phyloP scores from a whole-genome alignment of 768 basidiomycete species.

The Cystofilobasidium ferigula region DNA sequence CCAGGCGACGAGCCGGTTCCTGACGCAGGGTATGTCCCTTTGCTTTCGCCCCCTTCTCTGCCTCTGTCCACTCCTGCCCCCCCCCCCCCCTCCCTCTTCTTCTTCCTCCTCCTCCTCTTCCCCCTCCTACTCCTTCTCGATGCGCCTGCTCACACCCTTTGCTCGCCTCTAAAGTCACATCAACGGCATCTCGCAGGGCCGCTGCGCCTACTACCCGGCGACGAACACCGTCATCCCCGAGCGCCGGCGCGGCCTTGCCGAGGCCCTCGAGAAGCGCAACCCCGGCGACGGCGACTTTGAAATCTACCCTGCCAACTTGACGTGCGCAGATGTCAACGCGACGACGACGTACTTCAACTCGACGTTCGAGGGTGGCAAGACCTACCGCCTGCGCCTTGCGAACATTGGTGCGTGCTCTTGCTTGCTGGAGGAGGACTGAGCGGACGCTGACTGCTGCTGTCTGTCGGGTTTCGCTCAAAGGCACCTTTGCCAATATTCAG shows the following conservation, averaged over 20 bases:
- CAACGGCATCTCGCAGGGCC: constrained; percentile 23
- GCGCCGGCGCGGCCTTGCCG: background rate
- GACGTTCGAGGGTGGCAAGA: constrained; percentile 10
- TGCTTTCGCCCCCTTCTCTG: background rate
- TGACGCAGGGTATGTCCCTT: constrained; percentile 4
- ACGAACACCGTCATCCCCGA: constrained; percentile 2
- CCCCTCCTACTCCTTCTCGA: too few species aligned
- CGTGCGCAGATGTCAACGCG: background rate
- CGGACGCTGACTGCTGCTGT: too few species aligned
- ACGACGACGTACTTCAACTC: constrained; percentile 3
- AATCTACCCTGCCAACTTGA: background rate
- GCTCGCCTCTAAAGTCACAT: background rate
- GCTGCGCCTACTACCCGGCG: constrained; percentile 6
- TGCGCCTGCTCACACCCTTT: too few species aligned
- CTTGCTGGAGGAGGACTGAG: too few species aligned
- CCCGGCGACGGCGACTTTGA: background rate
- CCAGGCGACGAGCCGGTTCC: constrained; percentile 25
- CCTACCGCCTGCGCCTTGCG: constrained; percentile 25
- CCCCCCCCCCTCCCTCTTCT: too few species aligned
- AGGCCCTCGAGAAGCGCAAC: background rate
- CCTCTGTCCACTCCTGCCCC: background rate
- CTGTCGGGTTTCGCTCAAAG: background rate
- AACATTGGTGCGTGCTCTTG: constrained; percentile 17
- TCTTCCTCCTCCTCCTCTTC: too few species aligned
- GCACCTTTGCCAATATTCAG: constrained; percentile 20